These are phyloP conservation scores for Saitozyma podzolica DNA, from an alignment of 768 basidiomycete genomes.

Conservation along the genomic window DNA sequence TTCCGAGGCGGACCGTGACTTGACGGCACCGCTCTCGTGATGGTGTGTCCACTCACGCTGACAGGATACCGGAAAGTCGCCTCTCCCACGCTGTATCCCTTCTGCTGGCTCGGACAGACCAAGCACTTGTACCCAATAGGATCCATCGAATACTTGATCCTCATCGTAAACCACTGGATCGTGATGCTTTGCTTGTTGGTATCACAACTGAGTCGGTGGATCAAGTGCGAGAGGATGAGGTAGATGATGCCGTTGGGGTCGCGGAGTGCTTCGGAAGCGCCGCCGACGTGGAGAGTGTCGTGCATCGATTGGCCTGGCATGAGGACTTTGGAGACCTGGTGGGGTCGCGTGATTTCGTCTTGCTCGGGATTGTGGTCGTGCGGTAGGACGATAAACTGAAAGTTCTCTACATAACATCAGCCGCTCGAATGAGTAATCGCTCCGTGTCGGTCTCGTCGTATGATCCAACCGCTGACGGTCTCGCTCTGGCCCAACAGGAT, in stretches of 20 bases:
- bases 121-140: constrained; percentile 80
- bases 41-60: constrained; percentile 16
- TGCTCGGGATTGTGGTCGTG: constrained; percentile 53
- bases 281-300: constrained; percentile 56
- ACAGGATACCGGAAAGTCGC: constrained; percentile 74
- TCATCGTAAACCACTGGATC: constrained; percentile 78
- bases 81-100: constrained; percentile 76
- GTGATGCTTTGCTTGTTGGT: constrained; percentile 75
- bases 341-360: constrained; percentile 56
- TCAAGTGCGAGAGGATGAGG: constrained; percentile 91
- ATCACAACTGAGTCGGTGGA: constrained; percentile 86
- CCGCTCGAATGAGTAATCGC: too few species aligned
- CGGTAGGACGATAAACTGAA: constrained; percentile 77
- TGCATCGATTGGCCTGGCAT: constrained; percentile 57
- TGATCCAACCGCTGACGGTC: too few species aligned
- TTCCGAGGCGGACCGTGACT: too few species aligned
- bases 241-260: constrained; percentile 69
- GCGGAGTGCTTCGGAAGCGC: constrained; percentile 52
- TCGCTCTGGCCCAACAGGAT: too few species aligned
- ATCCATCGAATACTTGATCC: constrained; percentile 57
- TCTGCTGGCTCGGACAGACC: constrained; percentile 89
- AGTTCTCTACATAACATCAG: constrained; percentile 83
- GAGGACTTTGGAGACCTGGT: constrained; percentile 23
- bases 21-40: too few species aligned
- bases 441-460: too few species aligned